Base-by-base conservation (phyloP, 208 protist genomes). In the Balamuthia mandrillaris region DNA sequence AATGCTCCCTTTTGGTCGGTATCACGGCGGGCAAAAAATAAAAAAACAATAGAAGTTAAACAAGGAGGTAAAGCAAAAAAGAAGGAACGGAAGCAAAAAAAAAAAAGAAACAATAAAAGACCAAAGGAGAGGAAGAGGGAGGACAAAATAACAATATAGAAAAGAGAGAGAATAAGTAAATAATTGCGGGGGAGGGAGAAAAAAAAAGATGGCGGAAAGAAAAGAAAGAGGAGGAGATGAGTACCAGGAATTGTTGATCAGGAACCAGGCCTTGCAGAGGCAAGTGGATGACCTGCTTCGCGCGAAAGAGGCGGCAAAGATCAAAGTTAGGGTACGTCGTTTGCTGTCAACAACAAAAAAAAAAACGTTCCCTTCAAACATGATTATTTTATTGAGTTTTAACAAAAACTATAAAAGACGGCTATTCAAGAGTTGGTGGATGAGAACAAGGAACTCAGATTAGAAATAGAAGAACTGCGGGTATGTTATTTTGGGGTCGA, bases 401-500 rank as follows among this genome's bases (percentile, higher is more conserved):
- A 3, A 12, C 35, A 1, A 21, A n/a, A 9, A 31, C 12, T 27
- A 2, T 14, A 4, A 16, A 35, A 74, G 63, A 74, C 41, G 24
- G 39, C 63, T 24, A 74, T 74, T 24, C 63, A 74, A 49, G 63
- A 74, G n/a, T 42, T 74, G 14, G 63, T 74, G 12, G 63, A 74
- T 5, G 63, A 74, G 21, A 74, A 74, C 63, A 74, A 49, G 51
- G 41, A 42, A 7, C 21, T 74, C 2, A 74, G 51, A 16, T 52
- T 42, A 12, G 51, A 74, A 42, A 35, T 74, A 18, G 18, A 16
- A 2, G 18, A 24, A 35, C 29, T 74, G 63, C 41, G 51, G 63
- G 63, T 74, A 70, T 16, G 31, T 27, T 39, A 12, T 29, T 0
- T 14, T 2, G 24, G 1, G 7, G 1, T 31, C 3, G n/a, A n/a